Evolutionary conservation across 2,329 filamentous ascomycete species (phyloP).

Genomic region (Neofusicoccum laricinum): DNA sequence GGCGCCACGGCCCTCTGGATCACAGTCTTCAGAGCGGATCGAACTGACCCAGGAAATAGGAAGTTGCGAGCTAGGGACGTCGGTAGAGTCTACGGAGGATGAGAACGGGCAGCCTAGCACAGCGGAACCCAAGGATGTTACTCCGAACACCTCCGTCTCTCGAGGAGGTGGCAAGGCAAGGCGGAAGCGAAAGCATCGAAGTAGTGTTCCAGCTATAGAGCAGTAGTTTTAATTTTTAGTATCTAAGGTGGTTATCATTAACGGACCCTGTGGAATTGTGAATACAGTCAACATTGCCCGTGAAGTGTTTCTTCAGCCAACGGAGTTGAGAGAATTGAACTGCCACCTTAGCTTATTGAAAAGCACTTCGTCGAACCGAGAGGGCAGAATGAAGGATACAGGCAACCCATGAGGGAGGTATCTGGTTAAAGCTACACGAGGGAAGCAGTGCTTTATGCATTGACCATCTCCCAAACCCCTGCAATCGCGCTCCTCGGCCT

Average conservation of each 20-base stretch:
- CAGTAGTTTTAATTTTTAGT: background rate
- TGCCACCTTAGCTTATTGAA: too few relatives aligned
- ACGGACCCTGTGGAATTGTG: background rate
- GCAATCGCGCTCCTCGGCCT: too few relatives aligned
- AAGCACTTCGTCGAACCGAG: too few relatives aligned
- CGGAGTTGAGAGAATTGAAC: too few relatives aligned
- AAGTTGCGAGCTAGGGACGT: background rate
- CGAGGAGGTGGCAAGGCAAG: background rate
- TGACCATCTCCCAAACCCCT: too few relatives aligned
- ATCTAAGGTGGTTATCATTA: background rate
- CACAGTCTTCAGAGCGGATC: background rate
- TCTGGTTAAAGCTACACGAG: too few relatives aligned
- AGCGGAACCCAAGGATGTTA: background rate
- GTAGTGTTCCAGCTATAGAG: background rate
- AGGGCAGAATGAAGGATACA: too few relatives aligned
- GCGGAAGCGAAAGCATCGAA: background rate
- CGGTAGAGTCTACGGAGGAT: background rate
- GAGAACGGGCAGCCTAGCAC: background rate
- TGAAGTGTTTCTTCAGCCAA: too few relatives aligned
- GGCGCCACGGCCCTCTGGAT: slow-evolving; percentile 1
- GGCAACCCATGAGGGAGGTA: too few relatives aligned
- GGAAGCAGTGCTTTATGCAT: too few relatives aligned
- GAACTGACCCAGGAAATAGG: background rate
- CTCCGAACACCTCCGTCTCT: background rate
- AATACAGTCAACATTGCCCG: background rate